phyloP scores from a whole-genome alignment of 768 basidiomycete species.

The Terana coerulea region DNA sequence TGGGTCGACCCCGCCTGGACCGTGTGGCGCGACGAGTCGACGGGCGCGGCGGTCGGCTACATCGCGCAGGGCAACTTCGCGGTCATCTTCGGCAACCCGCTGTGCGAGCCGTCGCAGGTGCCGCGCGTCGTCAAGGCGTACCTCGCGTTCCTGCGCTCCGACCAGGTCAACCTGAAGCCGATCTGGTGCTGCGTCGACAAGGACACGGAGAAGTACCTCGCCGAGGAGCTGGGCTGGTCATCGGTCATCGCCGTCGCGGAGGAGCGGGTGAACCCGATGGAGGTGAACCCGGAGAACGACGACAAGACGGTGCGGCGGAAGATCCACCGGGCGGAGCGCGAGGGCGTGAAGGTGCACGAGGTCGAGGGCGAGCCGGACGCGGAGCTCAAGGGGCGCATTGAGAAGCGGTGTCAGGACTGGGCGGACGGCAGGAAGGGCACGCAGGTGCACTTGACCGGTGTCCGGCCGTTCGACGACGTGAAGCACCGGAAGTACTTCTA shows the following conservation, averaged over 20 bases:
- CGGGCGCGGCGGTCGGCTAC: slow-evolving; percentile 61
- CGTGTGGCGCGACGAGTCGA: slow-evolving; percentile 47
- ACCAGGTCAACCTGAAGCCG: slow-evolving; percentile 43
- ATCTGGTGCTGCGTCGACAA: slow-evolving; percentile 60
- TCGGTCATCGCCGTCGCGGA: slow-evolving; percentile 62
- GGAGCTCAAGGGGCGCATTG: slow-evolving; percentile 44
- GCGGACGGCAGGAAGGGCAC: slow-evolving; percentile 47
- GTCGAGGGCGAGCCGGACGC: slow-evolving; percentile 38
- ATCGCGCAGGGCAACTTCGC: slow-evolving; percentile 48
- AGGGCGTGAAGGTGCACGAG: slow-evolving; percentile 46
- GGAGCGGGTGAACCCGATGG: slow-evolving; percentile 43
- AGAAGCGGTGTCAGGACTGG: slow-evolving; percentile 56
- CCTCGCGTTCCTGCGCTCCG: slow-evolving; percentile 36
- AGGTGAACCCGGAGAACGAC: slow-evolving; percentile 44
- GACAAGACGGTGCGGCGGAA: slow-evolving; percentile 64
- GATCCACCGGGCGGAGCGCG: slow-evolving; percentile 52
- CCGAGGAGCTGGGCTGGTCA: slow-evolving; percentile 50
- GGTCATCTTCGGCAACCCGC: slow-evolving; percentile 64
- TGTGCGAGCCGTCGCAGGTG: slow-evolving; percentile 36
- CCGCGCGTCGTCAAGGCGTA: slow-evolving; percentile 45
- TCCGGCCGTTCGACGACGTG: slow-evolving; percentile 36
- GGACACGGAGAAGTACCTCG: slow-evolving; percentile 47
- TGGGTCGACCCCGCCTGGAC: slow-evolving; percentile 59
- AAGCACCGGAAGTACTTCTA: slow-evolving; percentile 39
- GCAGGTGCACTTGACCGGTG: slow-evolving; percentile 48